These are phyloP conservation scores for Penicillium expansum DNA, from an alignment of 2,329 filamentous ascomycete species.

Conservation along the genomic window DNA sequence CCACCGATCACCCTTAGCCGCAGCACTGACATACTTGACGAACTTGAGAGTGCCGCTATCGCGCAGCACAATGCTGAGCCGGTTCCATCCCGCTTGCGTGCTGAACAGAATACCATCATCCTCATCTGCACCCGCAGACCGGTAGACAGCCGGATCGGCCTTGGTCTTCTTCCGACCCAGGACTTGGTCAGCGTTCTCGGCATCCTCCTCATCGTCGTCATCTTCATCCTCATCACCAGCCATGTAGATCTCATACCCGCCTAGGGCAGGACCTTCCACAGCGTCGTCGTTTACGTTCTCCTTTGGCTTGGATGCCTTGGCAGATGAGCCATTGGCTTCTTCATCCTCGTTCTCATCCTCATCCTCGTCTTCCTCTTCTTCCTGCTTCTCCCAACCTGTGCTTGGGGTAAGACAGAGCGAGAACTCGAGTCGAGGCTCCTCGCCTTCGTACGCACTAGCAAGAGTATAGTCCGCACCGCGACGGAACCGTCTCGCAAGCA, in stretches of 20 bases:
- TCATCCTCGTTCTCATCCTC: slow-evolving; percentile 37
- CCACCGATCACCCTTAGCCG: slow-evolving; percentile 85
- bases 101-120: slow-evolving; percentile 72
- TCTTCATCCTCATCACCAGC: slow-evolving; percentile 72
- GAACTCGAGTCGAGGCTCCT: slow-evolving; percentile 75
- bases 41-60: slow-evolving; percentile 86
- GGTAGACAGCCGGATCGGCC: slow-evolving; percentile 82
- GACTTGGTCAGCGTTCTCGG: slow-evolving; percentile 32
- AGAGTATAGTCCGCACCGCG: slow-evolving; percentile 87
- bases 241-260: slow-evolving; percentile 76
- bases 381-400: slow-evolving; percentile 75
- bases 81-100: slow-evolving; percentile 77
- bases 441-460: slow-evolving; percentile 74
- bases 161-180: slow-evolving; percentile 35
- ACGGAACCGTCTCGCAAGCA: slow-evolving; percentile 84
- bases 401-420: slow-evolving; percentile 85
- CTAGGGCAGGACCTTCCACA: slow-evolving; percentile 42
- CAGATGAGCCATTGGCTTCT: slow-evolving; percentile 23
- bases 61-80: slow-evolving; percentile 81
- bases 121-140: slow-evolving; percentile 62
- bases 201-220: slow-evolving; percentile 53
- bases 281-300: slow-evolving; percentile 25
- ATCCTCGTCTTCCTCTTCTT: slow-evolving; percentile 53
- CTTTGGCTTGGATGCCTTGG: slow-evolving; percentile 36
- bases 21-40: slow-evolving; percentile 88